Base-by-base conservation (phyloP, 139 green algal genomes). In the Chlamydomonas sp. region DNA sequence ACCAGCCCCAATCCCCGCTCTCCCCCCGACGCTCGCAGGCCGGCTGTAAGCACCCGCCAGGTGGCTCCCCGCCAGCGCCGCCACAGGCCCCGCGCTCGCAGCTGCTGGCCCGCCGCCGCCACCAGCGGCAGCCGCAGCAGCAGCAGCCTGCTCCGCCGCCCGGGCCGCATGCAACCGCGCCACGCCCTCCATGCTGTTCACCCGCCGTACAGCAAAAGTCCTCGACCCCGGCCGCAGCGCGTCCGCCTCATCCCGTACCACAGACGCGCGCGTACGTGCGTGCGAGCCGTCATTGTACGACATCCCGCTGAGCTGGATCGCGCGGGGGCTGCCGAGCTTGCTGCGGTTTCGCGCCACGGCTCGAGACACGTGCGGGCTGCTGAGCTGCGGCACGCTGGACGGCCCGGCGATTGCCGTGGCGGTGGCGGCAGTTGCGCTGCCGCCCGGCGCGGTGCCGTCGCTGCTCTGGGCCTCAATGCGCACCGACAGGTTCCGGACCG, bases 261-360 rank as follows among this genome's bases (percentile, higher is more conserved):
- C 63, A 67, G 17, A 71, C 66, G 12, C 66, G 66, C 66, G 15
- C 66, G 12, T 71, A 12, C 15, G 66, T 15, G 66, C 66, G 66
- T 15, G 49, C 66, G 57, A 58, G 67, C 17, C 17, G 69, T 86
- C 80, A n/a, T 86, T 78, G 58, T 79, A 78, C 15, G 80, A 78
- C 67, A 79, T 31, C 68, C 80, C 60, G 71, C 82, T 86, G 20
- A 66, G 58, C n/a, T 86, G 82, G 20, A 77, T 77, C 10, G 72
- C 82, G 20, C 69, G 82, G 3, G 82, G 82, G 60, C 82, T 86
- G 69, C 82, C 60, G 60, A 86, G 7, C 59, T 86, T 86, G 71
- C 9, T 72, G 69, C 68, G 81, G 60, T 84, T n/a, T 1, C 49
- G 18, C 1, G 76, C 31, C 31, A 49, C 31, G 31, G 31, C 31